Base-by-base conservation (phyloP, 2,329 filamentous ascomycete species). In the Fusarium torulosum region DNA sequence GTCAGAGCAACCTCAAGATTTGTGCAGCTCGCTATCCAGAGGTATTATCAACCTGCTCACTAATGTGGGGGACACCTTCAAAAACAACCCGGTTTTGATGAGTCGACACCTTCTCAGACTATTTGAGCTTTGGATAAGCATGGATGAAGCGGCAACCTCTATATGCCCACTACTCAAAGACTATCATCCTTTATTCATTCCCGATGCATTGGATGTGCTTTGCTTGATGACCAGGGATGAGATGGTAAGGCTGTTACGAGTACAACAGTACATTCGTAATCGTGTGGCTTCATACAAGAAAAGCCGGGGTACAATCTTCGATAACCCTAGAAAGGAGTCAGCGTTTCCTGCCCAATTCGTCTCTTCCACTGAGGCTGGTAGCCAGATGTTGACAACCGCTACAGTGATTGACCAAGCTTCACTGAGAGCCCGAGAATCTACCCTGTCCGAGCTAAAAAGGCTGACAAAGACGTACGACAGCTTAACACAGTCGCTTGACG, bases 61-160 rank as follows among this genome's bases (percentile, higher is more conserved):
- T 1, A 61, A 29, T 7, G 53, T 66, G 1, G 63, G 58, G 11
- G 38, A 53, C 9, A 31, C 66, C 1, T 81, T 84, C 51, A 60
- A 83, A 1, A 37, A 70, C 0, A 50, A 64, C 2, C 76, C 80
- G 4, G 64, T 72, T 0, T 65, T 77, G 0, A 69, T 67, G 58
- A 74, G 72, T 21, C 58, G 47, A 4, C 46, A 68, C 31, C 74
- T 90, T 0, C 78, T 91, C 2, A 81, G 77, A 9, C 42, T 87
- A 0, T 82, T 91, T 71, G 83, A 87, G 49, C 66, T 89, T 0
- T 92, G 88, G 89, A 72, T 84, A 4, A 69, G 73, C 2, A 81
- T 90, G 73, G 90, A 92, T 63, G 69, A 77, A 13, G 74, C 72
- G n/a, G 83, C 84, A 1, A 75, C 79, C 0, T 13, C 43, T 0